Conservation (phyloP, 108 stramenopile genomes). For the Seminavis robusta region DNA sequence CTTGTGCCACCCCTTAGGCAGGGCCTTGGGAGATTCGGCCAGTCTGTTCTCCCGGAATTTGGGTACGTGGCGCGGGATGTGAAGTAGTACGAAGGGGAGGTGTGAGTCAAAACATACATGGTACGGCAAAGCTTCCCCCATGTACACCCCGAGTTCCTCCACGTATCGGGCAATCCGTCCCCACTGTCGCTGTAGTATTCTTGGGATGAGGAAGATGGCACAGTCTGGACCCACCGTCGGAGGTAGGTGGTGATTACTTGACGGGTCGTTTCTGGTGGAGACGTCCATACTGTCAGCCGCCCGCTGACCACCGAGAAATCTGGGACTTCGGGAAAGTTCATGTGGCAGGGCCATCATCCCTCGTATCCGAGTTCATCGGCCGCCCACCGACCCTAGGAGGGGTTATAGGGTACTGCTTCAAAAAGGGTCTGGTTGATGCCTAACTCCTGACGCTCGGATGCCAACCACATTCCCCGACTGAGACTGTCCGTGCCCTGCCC, state of each 20-base stretch:
- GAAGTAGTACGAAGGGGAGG: not conserved
- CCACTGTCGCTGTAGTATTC: not conserved
- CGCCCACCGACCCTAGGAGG: too few species aligned
- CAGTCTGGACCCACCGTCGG: not conserved
- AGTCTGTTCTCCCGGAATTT: not conserved
- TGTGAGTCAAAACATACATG: not conserved
- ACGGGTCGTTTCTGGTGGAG: too few species aligned
- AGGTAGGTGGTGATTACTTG: too few species aligned
- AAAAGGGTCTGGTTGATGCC: too few species aligned
- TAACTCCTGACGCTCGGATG: not conserved
- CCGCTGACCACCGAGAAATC: too few species aligned
- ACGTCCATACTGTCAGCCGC: too few species aligned
- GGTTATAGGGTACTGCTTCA: too few species aligned
- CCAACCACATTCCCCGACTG: slow-evolving; percentile 6
- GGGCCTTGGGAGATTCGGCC: not conserved
- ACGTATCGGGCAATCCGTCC: not conserved
- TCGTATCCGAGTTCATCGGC: too few species aligned
- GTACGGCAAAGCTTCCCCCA: too few species aligned
- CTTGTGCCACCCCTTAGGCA: not conserved
- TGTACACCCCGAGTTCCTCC: too few species aligned
- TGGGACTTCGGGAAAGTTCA: too few species aligned
- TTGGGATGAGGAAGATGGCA: not conserved
- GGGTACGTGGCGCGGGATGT: not conserved
- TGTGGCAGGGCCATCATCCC: too few species aligned
- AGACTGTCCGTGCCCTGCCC: slow-evolving; percentile 22